Base-by-base conservation (phyloP, 2,329 filamentous ascomycete species). In the Tolypocladium sp. region DNA sequence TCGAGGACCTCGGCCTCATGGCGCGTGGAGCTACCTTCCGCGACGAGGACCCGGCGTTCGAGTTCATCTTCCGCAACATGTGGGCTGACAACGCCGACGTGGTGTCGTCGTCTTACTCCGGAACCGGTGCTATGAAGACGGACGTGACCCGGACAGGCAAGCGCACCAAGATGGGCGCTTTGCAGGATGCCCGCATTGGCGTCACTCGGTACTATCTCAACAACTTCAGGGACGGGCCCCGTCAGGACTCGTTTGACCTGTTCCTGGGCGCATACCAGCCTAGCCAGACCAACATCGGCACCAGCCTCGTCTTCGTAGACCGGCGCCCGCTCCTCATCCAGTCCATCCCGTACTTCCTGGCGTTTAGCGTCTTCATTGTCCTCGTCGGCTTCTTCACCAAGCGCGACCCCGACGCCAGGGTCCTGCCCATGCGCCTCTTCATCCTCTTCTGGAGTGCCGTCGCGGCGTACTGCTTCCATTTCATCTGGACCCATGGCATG, bases 81-180 rank as follows among this genome's bases (percentile, higher is more conserved):
- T 99, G 94, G 94, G 94, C 94, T 37, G 94, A 99, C 75, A 99
- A 99, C 69, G 94, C 95, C 59, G 94, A 99, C 72, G 89, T 95
- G 30, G 92, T 99, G 40, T 96, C 92, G 22, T 88, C 85, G 65
- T 88, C 91, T 0, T 99, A 99, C 74, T 94, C 94, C 1, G 94
- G 94, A 58, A 99, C 95, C 0, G 95, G 94, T 3, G 94, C 94
- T 57, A 85, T 99, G 77, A 99, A 99, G 82, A 99, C 94, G 0
- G 95, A 99, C 72, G 91, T 97, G 67, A 99, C 94, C 2, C 88
- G 94, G n/a, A 91, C 91, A 2, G 95, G 93, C 56, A 86, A 90
- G 68, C 86, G 95, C 58, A 99, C 94, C 37, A 91, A 88, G 70
- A 83, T 85, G 10, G 94, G 94, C 58, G 89, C 90, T 60, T 76